phyloP scores from a whole-genome alignment of 495 filamentous ascomycete species.

The Aspergillus cavernicola region DNA sequence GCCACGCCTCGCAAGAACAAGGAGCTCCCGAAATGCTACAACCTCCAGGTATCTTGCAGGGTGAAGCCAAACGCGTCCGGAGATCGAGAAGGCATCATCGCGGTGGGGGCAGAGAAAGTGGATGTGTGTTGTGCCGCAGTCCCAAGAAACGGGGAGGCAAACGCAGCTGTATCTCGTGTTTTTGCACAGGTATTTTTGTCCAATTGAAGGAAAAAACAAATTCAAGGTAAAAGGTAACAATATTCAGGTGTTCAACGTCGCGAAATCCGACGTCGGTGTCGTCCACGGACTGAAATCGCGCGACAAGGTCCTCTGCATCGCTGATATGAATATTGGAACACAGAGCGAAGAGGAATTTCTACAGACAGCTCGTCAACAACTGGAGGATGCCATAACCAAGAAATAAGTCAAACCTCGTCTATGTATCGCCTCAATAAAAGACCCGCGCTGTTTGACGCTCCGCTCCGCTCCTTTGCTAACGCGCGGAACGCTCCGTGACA shows the following conservation, averaged over 20 bases:
- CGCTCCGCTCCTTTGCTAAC: background rate
- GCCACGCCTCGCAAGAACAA: slow-evolving; percentile 6
- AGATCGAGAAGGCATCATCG: slow-evolving; percentile 54
- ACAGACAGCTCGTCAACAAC: slow-evolving; percentile 13
- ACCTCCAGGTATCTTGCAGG: slow-evolving; percentile 51
- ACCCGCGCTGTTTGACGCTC: background rate
- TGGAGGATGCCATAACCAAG: slow-evolving; percentile 12
- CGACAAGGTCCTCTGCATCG: slow-evolving; percentile 54
- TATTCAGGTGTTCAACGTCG: slow-evolving; percentile 49
- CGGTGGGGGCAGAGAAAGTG: slow-evolving; percentile 50
- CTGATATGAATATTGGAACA: slow-evolving; percentile 24
- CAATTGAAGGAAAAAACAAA: too few species aligned
- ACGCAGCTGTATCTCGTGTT: slow-evolving; percentile 59
- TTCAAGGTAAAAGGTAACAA: background rate
- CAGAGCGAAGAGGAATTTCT: slow-evolving; percentile 28
- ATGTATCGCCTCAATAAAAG: too few species aligned
- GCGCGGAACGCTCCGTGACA: slow-evolving; percentile 17
- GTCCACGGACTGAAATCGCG: slow-evolving; percentile 59
- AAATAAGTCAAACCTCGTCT: slow-evolving; percentile 2
- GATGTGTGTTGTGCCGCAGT: slow-evolving; percentile 61
- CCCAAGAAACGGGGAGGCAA: slow-evolving; percentile 63
- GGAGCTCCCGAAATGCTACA: slow-evolving; percentile 16
- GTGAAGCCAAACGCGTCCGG: slow-evolving; percentile 63
- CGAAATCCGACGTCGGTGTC: slow-evolving; percentile 61
- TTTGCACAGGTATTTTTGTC: slow-evolving; percentile 53